Conservation (phyloP, 2,329 filamentous ascomycete species). For the Keithomyces neogunnii region DNA sequence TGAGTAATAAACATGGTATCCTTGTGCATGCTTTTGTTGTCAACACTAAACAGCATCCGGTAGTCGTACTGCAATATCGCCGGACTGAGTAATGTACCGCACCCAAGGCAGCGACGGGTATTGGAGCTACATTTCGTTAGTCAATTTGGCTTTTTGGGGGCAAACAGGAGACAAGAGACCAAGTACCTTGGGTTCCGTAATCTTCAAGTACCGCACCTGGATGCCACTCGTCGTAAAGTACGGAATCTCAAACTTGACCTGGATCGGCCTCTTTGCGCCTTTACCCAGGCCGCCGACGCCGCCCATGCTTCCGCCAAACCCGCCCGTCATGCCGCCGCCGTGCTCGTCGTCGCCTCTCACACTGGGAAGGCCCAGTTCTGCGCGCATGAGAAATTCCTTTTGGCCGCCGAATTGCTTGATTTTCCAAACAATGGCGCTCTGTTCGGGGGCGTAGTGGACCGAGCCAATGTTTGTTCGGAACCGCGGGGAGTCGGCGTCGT, state of each 20-base stretch:
- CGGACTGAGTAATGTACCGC: slow-evolving; percentile 95
- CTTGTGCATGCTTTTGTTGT: neutral
- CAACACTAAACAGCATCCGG: slow-evolving; percentile 70
- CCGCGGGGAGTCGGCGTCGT: slow-evolving; percentile 90
- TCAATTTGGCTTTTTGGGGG: neutral
- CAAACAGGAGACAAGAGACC: neutral
- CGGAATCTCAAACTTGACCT: slow-evolving; percentile 99
- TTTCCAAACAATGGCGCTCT: slow-evolving; percentile 98
- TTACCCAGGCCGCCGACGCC: slow-evolving; percentile 72
- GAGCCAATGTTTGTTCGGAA: slow-evolving; percentile 97
- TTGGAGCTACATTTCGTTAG: slow-evolving; percentile 60
- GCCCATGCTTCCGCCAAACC: slow-evolving; percentile 94
- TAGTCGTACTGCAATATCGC: slow-evolving; percentile 88
- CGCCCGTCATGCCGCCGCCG: slow-evolving; percentile 94
- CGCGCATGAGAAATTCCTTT: slow-evolving; percentile 98
- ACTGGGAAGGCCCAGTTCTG: slow-evolving; percentile 86
- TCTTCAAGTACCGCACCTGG: slow-evolving; percentile 96
- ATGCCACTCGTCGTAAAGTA: slow-evolving; percentile 99
- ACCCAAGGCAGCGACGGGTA: slow-evolving; percentile 97
- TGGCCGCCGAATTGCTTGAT: slow-evolving; percentile 99
- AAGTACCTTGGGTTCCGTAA: slow-evolving; percentile 93
- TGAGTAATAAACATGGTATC: too few species aligned
- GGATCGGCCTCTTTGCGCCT: slow-evolving; percentile 86
- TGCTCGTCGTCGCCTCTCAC: slow-evolving; percentile 93
- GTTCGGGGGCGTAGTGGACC: slow-evolving; percentile 95